A percentile compares a stretch with the other conserved stretches of the same genome.
phyloP scores from a whole-genome alignment of 208 protist species.

The Naegleria lovaniensis region DNA sequence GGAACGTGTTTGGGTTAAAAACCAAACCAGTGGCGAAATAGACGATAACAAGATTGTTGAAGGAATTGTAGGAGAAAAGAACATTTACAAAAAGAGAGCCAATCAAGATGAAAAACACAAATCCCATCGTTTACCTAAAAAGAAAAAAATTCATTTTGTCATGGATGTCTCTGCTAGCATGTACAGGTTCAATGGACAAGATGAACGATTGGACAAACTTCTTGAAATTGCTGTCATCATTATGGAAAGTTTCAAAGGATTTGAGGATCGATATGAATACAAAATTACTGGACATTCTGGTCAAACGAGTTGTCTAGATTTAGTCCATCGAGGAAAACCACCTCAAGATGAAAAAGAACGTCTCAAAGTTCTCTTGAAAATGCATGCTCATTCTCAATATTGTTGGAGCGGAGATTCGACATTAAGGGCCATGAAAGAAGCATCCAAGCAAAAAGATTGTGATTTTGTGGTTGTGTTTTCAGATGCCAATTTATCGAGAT shows the following conservation, averaged over 20 bases:
- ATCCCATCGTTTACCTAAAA: slow-evolving; percentile 53
- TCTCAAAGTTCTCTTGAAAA: slow-evolving; percentile 28
- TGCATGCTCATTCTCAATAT: background rate
- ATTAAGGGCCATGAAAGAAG: background rate
- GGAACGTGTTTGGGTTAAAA: slow-evolving; percentile 70
- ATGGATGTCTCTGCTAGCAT: slow-evolving; percentile 80
- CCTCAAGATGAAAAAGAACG: slow-evolving; percentile 41
- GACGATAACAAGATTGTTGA: slow-evolving; percentile 82
- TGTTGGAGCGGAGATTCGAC: background rate
- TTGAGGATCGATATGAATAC: slow-evolving; percentile 75
- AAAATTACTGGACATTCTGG: slow-evolving; percentile 76
- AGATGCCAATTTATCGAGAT: slow-evolving; percentile 82
- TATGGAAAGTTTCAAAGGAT: slow-evolving; percentile 76
- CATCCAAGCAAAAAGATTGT: slow-evolving; percentile 60
- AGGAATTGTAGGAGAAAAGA: slow-evolving; percentile 74
- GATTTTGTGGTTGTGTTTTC: slow-evolving; percentile 84
- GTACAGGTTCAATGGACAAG: slow-evolving; percentile 82
- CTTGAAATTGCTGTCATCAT: slow-evolving; percentile 77
- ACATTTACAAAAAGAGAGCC: slow-evolving; percentile 75
- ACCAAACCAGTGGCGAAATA: slow-evolving; percentile 61
- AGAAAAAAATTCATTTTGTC: slow-evolving; percentile 77
- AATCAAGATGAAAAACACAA: slow-evolving; percentile 63
- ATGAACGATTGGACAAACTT: slow-evolving; percentile 70
- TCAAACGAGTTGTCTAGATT: slow-evolving; percentile 63
- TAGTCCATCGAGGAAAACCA: slow-evolving; percentile 37